Evolutionary conservation across 345 rosid species (phyloP).

Genomic region (Lepidium africanum): DNA sequence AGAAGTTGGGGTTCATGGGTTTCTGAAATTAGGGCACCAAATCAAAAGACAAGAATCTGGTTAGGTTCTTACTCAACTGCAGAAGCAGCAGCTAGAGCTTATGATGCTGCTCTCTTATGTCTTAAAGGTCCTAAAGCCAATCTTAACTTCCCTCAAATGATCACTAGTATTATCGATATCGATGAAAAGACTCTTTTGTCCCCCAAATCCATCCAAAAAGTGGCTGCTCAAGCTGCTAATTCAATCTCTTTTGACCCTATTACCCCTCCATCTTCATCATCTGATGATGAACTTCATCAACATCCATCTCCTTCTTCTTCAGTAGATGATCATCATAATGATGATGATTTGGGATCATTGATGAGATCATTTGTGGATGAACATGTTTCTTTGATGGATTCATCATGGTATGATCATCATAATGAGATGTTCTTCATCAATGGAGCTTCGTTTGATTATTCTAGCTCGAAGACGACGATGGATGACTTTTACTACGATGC

Average conservation of each 20-base stretch:
- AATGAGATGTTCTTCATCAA: conserved; percentile 15
- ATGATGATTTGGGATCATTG: conserved; percentile 21
- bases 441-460: conserved; percentile 21
- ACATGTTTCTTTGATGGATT: conserved; percentile 24
- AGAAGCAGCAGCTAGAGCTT: conserved; percentile 97
- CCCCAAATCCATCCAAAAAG: conserved; percentile 82
- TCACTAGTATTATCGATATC: conserved; percentile 31
- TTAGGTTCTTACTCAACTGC: conserved; percentile 91
- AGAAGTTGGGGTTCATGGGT: conserved; percentile 99
- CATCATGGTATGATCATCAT: conserved; percentile 18
- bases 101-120: conserved; percentile 92
- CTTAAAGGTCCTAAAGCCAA: conserved; percentile 76
- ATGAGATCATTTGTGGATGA: conserved; percentile 24
- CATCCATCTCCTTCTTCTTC: conserved; percentile 21
- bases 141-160: conserved; percentile 67
- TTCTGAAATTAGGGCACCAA: conserved; percentile 93
- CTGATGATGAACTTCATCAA: background rate
- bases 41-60: conserved; percentile 95
- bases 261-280: conserved; percentile 11
- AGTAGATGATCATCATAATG: conserved; percentile 3
- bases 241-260: conserved; percentile 15
- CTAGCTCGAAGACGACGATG: conserved; percentile 14
- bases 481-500: conserved; percentile 23
- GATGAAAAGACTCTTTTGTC: conserved; percentile 45
- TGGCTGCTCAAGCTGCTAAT: conserved; percentile 80